Evolutionary conservation across 1,139 yeast species (phyloP), one percentile per base, ranked within the genome.

Genomic region (Meyerozyma carpophila): DNA sequence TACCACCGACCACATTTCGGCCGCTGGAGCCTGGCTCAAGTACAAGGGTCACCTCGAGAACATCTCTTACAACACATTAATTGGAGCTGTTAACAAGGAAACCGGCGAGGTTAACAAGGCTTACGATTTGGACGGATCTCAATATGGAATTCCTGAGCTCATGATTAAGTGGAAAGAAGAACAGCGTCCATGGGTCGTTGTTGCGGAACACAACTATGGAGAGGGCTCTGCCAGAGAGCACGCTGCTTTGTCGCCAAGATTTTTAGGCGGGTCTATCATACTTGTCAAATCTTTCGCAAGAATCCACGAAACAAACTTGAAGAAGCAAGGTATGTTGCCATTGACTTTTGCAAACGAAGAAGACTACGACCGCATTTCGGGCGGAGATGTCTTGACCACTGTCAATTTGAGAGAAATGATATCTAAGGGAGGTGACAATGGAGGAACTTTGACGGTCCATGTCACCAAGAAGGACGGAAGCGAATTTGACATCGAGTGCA

Each of bases 211-310:
- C 63, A 93, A 93, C 70, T 93, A 91, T 58, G 98, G 98, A 66
- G 98, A 93, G 73, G 98, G 98, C 52, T 89, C 97, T 44, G 97
- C 98, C 21, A 86, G 98, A 76, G 98, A 93, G 65, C 98, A 93
- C 61, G 98, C 98, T 43, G 98, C 98, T 5, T 73, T 93, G 59
- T 88, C 94, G 36, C 98, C 98, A 49, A 78, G 95, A 65, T 93
- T 86, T 73, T 75, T 93, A 44, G 97, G 97, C 50, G 98, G 98
- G 48, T 71, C 84, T 44, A 79, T 90, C 52, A 85, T 93, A 51
- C 73, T 93, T 50, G 95, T 90, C 56, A 93, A 93, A 70, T 90
- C 97, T 10, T 93, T 93, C 71, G 98, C 98, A 37, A 85, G 98
- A 75, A 93, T 93, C 58, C 79, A 73, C 53, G 79, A 73, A 58